Evolutionary conservation across 345 rosid genomes (phyloP), one percentile per base, ranked within the genome.

Genomic region (Trapa incisa): DNA sequence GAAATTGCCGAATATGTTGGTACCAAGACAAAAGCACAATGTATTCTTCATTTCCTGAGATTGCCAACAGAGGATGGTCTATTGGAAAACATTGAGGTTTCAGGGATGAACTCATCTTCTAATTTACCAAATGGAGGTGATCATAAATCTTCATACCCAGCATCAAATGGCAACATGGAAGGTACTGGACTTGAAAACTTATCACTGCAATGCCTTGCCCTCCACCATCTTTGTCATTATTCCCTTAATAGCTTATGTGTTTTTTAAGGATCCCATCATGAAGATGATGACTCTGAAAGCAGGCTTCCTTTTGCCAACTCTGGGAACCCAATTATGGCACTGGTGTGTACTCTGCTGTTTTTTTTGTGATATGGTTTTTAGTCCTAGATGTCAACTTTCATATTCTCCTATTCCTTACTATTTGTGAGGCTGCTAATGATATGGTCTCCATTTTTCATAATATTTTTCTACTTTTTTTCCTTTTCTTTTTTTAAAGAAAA

Each of bases 1-100:
- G 96, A 86, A 72, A 81, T 94, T 77, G 94, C 98, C 1, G 97
- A 90, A 60, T 90, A 88, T 83, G 97, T 93, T 63, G 92, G 94
- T 74, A 71, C 92, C 78, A 93, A 93, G 77, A 82, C 98, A 75
- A 93, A 93, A 84, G 96, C 98, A 33, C 98, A 92, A 70, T 92
- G 98, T 77, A 88, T 88, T 73, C 91, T 86, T 73, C 97, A 89
- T 76, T 94, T 94, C 77, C 87, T 94, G 17, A 90, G 95, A 45
- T 76, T 94, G 70, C 92, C 99, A 43, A 80, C 86, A 80, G 92
- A 87, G 84, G 86, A 88, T 79, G 91, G 95, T 72, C 74, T 88
- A 58, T 72, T 94, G 83, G 97, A 91, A 72, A 89, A 82, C 66
- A 81, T 94, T 66, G 96, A 91, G 65, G 85, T 91, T 76, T 95